Conservation (phyloP, 2,329 filamentous ascomycete genomes). For the Harringtonia lauricola region DNA sequence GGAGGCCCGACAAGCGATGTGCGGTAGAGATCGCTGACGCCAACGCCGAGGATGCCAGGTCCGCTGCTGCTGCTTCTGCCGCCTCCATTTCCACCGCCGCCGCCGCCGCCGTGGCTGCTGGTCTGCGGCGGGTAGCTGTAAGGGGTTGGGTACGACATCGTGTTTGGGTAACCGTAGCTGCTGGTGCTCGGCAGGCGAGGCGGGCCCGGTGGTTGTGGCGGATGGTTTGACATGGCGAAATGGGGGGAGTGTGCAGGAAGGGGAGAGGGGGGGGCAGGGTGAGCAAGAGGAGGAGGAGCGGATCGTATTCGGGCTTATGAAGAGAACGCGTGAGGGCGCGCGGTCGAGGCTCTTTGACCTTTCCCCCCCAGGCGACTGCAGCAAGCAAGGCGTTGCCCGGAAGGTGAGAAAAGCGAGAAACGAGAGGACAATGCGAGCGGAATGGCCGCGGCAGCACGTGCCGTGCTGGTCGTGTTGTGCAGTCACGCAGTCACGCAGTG, state of each 20-base stretch:
- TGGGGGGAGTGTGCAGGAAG: not conserved
- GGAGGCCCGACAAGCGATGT: slow-evolving; percentile 7
- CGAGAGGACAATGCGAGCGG: too few relatives aligned
- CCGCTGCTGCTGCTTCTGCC: not conserved
- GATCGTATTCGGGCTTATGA: too few relatives aligned
- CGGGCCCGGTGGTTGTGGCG: slow-evolving; percentile 7
- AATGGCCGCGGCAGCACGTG: too few relatives aligned
- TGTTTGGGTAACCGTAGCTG: slow-evolving; percentile 11
- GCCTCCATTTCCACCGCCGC: not conserved
- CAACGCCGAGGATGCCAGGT: not conserved
- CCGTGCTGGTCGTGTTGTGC: too few relatives aligned
- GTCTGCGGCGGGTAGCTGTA: slow-evolving; percentile 7
- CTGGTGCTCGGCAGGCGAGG: slow-evolving; percentile 7
- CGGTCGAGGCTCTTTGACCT: too few relatives aligned
- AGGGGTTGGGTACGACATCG: slow-evolving; percentile 11
- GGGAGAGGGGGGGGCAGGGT: not conserved
- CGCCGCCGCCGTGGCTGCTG: not conserved
- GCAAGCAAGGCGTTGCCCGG: too few relatives aligned
- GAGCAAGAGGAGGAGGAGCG: too few relatives aligned
- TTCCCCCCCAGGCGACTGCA: too few relatives aligned
- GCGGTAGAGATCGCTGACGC: slow-evolving; percentile 13
- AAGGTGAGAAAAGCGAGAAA: too few relatives aligned
- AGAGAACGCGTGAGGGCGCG: not conserved
- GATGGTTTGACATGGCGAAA: slow-evolving; percentile 3
- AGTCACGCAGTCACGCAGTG: too few relatives aligned